Evolutionary conservation across 352 stramenopile species (phyloP), one percentile per base, ranked within the genome.

Genomic region (Pseudoperonospora humuli): DNA sequence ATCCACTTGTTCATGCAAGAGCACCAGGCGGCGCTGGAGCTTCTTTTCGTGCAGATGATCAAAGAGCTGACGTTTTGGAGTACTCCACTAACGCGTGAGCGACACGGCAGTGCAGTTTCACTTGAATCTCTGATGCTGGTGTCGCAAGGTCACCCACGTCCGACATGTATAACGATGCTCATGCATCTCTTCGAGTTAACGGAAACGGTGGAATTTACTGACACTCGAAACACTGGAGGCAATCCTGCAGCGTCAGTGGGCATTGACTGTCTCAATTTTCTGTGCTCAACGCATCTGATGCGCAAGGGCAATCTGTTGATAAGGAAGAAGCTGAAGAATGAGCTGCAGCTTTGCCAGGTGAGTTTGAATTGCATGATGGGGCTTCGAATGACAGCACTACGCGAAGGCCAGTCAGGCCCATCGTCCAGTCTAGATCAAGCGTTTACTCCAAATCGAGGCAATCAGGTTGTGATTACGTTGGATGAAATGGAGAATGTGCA

Each of bases 311-410:
- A 64, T 19, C 38, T 93, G 29, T 35, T 84, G 21, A 51, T 84
- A 20, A 75, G 75, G 49, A 84, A 84, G 48, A 92, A 86, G 60
- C 61, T 89, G 18, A 81, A 81, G 39, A 88, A 93, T 37, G 74
- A 89, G 24, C 20, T 89, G 7, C 76, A 89, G 53, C 42, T 46
- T 20, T 88, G 71, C 18, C 52, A 83, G 21, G 59, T 89, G 28
- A 84, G 70, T 47, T 54, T 88, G 26, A 93, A 93, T 48, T 93
- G 81, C 48, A 93, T 93, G 81, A 84, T 93, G 75, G 81, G 81
- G 8, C 57, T 93, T 7, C 75, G 70, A 8, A 75, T 91, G 45
- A 86, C 77, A 28, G 69, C 62, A 31, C 35, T 85, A 11, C 73
- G 74, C 21, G 59, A 72, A 23, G 59, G 75, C 32, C 46, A 67